phyloP scores from a whole-genome alignment of 2,329 filamentous ascomycete genomes.

The Trichoderma lentiforme region DNA sequence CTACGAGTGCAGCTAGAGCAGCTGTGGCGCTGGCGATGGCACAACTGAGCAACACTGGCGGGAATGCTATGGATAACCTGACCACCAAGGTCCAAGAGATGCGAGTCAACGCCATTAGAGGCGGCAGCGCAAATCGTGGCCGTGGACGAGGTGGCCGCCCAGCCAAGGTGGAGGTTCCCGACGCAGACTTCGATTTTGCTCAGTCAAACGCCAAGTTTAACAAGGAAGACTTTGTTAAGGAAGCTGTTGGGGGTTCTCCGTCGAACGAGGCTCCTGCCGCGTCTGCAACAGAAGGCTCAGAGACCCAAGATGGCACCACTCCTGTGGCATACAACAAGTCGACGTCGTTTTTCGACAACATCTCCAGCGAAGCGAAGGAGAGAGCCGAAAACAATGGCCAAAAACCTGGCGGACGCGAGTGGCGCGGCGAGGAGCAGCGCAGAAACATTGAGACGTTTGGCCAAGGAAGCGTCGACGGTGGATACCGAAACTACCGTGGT shows the following conservation, averaged over 20 bases:
- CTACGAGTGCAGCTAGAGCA: constrained; percentile 70
- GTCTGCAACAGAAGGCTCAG: constrained; percentile 35
- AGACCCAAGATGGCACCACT: constrained; percentile 41
- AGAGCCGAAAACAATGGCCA: constrained; percentile 68
- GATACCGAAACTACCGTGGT: constrained; percentile 73
- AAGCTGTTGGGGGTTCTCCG: constrained; percentile 79
- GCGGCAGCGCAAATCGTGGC: constrained; percentile 46
- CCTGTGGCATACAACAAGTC: constrained; percentile 73
- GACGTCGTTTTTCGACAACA: constrained; percentile 95
- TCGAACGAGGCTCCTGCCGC: constrained; percentile 49
- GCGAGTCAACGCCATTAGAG: constrained; percentile 58
- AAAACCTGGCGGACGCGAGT: constrained; percentile 76
- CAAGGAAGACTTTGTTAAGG: constrained; percentile 66
- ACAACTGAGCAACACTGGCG: constrained; percentile 52
- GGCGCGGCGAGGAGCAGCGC: constrained; percentile 87
- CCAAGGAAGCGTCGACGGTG: constrained; percentile 87
- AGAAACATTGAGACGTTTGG: constrained; percentile 98
- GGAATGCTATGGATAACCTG: constrained; percentile 63
- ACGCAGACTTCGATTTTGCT: constrained; percentile 89
- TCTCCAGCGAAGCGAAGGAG: constrained; percentile 90
- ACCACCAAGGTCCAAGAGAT: constrained; percentile 75
- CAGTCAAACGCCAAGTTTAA: constrained; percentile 48
- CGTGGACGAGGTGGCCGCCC: constrained; percentile 49
- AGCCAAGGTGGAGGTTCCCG: constrained; percentile 78
- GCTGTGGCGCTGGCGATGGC: constrained; percentile 80